phyloP scores from a whole-genome alignment of 257 asterid genomes.

The Solanum pimpinellifolium region DNA sequence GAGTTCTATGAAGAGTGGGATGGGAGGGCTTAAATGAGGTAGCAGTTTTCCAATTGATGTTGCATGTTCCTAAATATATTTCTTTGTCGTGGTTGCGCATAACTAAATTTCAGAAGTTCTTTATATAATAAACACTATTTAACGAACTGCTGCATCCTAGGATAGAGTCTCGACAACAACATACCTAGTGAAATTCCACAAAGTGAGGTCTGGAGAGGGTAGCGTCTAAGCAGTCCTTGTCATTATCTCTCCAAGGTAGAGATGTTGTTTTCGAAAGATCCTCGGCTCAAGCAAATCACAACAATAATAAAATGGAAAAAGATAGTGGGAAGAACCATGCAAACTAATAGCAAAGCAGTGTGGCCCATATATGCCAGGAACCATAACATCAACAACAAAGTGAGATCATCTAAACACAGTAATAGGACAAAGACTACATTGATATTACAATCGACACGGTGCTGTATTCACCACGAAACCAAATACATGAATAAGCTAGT shows the following conservation, averaged over 20 bases:
- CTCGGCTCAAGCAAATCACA: background rate
- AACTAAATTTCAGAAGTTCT: background rate
- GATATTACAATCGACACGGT: background rate
- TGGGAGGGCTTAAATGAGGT: constrained; percentile 58
- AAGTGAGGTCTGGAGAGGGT: background rate
- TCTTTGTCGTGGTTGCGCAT: background rate
- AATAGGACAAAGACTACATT: background rate
- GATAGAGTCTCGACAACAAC: background rate
- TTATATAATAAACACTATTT: background rate
- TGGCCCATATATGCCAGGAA: background rate
- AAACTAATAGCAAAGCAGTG: background rate
- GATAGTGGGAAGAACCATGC: background rate
- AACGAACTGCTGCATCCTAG: background rate
- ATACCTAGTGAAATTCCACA: background rate
- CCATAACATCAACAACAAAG: background rate
- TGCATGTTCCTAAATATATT: background rate
- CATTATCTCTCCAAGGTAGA: background rate
- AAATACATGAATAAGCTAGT: background rate
- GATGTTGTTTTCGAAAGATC: background rate
- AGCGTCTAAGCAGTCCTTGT: background rate
- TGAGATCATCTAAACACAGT: background rate
- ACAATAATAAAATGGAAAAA: background rate
- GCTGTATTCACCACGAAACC: background rate
- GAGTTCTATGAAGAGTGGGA: constrained; percentile 91
- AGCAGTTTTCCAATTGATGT: background rate